Base-by-base conservation (phyloP, 2,329 filamentous ascomycete species). In the Zymoseptoria crescenta region DNA sequence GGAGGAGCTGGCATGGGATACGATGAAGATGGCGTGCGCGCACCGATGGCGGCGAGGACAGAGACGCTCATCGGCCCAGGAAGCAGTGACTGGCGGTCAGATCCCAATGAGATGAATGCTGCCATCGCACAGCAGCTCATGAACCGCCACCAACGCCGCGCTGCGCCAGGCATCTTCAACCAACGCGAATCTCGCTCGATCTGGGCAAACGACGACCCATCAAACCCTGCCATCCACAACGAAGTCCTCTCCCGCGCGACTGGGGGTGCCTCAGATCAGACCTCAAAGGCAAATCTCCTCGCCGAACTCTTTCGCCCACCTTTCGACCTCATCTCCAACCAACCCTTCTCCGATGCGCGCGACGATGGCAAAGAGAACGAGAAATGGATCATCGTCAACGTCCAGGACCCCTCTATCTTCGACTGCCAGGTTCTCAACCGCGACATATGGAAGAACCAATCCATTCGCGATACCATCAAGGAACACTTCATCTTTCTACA, bases 401-500 rank as follows among this genome's bases (percentile, higher is more conserved):
- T 99, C 16, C 94, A 99, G 74, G 92, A 99, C 71, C 85, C 89
- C 65, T 89, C 89, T 41, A 87, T 96, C 69, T 99, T 99, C 73
- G 89, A 94, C 74, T 99, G 94, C 74, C 94, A 99, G 73, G 83
- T 89, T 2, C 79, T 99, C 19, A 99, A 99, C 72, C 84, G 94
- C 51, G 94, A 99, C 72, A 85, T 97, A 56, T 99, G 94, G 94
- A 96, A 96, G 75, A 88, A 96, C 67, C 74, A 83, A 19, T 82
- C 86, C 1, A 85, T 99, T 59, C 84, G 83, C 67, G 85, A 89
- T n/a, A 84, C 95, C 1, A 81, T 99, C 29, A 83, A 83, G 68
- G 93, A 96, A 71, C 92, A 95, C 75, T 99, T 99, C 72, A 83
- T 99, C 66, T 99, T 99, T 74, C 77, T 99, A 68, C 94, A 99